These are phyloP conservation scores for Nectriaceae sp. DNA, from an alignment of 2,329 filamentous ascomycete species.

Conservation along the genomic window DNA sequence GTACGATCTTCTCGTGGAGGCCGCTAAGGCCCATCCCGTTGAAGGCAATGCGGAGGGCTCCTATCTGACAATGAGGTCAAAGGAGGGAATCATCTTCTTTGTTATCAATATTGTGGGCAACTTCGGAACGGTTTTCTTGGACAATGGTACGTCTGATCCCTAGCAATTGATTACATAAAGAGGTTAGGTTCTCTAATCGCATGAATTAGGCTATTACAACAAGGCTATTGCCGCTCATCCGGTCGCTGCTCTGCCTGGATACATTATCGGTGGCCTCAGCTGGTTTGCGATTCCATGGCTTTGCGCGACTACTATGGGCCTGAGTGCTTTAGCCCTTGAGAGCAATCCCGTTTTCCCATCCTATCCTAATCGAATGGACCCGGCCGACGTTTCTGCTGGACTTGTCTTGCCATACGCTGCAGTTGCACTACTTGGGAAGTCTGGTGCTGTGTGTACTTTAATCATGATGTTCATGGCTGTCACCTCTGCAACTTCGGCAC, in stretches of 20 bases:
- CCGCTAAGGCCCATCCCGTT: slow-evolving; percentile 70
- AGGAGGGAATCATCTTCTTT: slow-evolving; percentile 83
- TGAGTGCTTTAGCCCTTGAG: slow-evolving; percentile 79
- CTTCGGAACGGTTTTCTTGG: slow-evolving; percentile 82
- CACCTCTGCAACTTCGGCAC: slow-evolving; percentile 56
- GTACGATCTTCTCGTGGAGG: slow-evolving; percentile 74
- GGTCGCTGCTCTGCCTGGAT: slow-evolving; percentile 83
- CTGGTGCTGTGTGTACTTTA: slow-evolving; percentile 23
- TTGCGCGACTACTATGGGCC: slow-evolving; percentile 84
- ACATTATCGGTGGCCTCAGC: slow-evolving; percentile 80
- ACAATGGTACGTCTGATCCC: too few species aligned
- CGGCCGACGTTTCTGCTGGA: slow-evolving; percentile 74
- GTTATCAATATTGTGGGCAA: slow-evolving; percentile 86
- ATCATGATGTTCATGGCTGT: slow-evolving; percentile 30
- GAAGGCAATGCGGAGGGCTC: slow-evolving; percentile 78
- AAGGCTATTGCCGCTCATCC: slow-evolving; percentile 89
- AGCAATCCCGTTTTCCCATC: slow-evolving; percentile 34
- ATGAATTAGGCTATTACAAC: slow-evolving; percentile 93
- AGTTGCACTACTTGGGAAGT: slow-evolving; percentile 69
- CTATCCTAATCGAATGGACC: slow-evolving; percentile 48
- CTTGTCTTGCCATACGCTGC: slow-evolving; percentile 84
- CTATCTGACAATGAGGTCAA: slow-evolving; percentile 77
- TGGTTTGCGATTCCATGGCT: slow-evolving; percentile 97
- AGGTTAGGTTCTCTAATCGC: too few species aligned
- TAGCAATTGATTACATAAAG: too few species aligned